These are phyloP conservation scores for Clitopilus hobsonii DNA, from an alignment of 768 basidiomycete species.

Conservation along the genomic window DNA sequence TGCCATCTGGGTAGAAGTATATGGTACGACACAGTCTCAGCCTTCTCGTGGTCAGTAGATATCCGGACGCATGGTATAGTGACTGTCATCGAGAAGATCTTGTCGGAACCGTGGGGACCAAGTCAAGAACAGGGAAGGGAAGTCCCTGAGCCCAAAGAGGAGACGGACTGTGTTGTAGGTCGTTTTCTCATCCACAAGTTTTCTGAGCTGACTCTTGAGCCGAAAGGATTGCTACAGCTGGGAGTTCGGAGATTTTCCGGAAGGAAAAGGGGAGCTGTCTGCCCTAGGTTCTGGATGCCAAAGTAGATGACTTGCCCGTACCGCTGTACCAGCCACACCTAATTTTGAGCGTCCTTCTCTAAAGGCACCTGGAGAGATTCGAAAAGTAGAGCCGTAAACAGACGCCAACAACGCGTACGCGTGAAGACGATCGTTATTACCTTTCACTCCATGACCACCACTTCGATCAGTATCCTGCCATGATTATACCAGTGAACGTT, in stretches of 20 bases:
- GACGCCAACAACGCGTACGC: neutral
- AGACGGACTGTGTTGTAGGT: constrained; percentile 69
- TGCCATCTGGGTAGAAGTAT: constrained; percentile 85
- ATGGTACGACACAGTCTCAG: constrained; percentile 85
- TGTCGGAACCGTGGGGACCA: constrained; percentile 64
- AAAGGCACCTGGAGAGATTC: no score
- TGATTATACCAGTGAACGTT: constrained; percentile 67
- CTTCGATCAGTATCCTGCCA: constrained; percentile 18
- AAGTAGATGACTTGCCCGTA: neutral
- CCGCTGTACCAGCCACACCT: no score
- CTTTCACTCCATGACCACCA: neutral
- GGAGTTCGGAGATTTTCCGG: constrained; percentile 50
- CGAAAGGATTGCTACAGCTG: constrained; percentile 57
- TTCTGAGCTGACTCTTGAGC: neutral
- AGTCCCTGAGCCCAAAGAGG: constrained; percentile 46
- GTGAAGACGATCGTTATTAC: neutral
- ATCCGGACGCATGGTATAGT: constrained; percentile 76
- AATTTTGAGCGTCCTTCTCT: no score
- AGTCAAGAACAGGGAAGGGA: constrained; percentile 53
- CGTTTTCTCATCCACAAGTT: neutral
- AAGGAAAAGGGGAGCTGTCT: neutral
- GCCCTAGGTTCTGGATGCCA: neutral
- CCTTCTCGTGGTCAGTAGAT: constrained; percentile 79
- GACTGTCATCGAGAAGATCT: constrained; percentile 66
- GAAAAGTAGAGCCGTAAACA: neutral